phyloP scores from a whole-genome alignment of 441 rosid species.

The Metrosideros polymorpha region DNA sequence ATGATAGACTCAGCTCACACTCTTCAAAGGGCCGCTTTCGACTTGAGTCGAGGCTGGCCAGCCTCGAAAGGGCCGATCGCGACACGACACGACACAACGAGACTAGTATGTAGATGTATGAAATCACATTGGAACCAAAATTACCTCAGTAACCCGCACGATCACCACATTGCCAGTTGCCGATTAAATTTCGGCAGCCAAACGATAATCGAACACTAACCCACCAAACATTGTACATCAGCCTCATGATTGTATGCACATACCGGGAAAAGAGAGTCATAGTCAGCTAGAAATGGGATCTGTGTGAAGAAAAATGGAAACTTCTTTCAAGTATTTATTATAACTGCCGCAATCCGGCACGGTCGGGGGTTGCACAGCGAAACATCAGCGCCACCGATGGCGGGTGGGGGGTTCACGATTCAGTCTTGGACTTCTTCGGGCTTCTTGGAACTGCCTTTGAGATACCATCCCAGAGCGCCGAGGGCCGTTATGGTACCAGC shows the following conservation, averaged over 20 bases:
- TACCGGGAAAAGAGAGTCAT: neutral
- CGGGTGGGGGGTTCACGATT: neutral
- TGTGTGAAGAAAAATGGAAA: neutral
- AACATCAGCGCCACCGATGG: neutral
- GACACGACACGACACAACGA: no score
- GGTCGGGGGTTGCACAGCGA: neutral
- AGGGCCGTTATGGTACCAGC: constrained; percentile 53
- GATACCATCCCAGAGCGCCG: constrained; percentile 86
- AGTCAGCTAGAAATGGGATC: neutral
- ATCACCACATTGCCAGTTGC: neutral
- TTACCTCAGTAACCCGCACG: neutral
- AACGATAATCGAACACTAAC: neutral
- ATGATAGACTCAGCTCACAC: no score
- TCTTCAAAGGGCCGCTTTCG: neutral
- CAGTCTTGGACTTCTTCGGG: constrained; percentile 50
- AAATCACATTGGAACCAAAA: neutral
- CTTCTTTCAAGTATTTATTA: neutral
- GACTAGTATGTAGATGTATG: neutral
- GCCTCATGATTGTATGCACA: neutral
- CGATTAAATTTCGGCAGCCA: neutral
- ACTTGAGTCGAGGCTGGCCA: no score
- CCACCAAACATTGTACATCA: neutral
- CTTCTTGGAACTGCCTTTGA: constrained; percentile 64
- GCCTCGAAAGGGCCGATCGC: neutral
- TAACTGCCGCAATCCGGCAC: neutral